A percentile compares a stretch with the other conserved stretches of the same genome.
Conservation (phyloP, 1,284 basidiomycete species). For the Mycena citricolor region DNA sequence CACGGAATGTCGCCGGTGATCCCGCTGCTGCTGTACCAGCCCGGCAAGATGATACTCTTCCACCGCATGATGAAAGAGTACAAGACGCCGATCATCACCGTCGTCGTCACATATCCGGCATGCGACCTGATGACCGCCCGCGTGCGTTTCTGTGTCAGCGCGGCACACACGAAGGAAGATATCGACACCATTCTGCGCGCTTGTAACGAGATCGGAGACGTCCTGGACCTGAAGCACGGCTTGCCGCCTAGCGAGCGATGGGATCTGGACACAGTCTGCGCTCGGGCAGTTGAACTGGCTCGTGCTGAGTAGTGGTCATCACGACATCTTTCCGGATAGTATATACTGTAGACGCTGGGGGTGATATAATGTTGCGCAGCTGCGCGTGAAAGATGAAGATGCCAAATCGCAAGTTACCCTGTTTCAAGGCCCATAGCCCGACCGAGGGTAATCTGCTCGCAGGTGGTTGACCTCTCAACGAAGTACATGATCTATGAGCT, state of each 20-base stretch:
- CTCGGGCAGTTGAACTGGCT: conserved; percentile 78
- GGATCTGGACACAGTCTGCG: conserved; percentile 78
- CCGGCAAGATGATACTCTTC: conserved; percentile 88
- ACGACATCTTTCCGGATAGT: no score
- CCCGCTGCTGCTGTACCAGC: conserved; percentile 91
- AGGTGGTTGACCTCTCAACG: no score
- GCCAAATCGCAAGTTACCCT: no score
- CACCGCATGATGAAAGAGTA: conserved; percentile 87
- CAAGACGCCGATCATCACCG: conserved; percentile 81
- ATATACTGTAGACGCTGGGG: no score
- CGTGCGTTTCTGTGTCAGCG: conserved; percentile 93
- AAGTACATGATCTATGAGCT: no score
- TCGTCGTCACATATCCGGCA: conserved; percentile 91
- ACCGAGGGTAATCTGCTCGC: no score
- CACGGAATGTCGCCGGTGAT: conserved; percentile 92
- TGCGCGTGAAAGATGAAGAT: no score
- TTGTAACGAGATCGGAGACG: conserved; percentile 89
- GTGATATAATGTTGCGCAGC: no score
- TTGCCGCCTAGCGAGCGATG: conserved; percentile 64
- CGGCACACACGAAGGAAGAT: conserved; percentile 96
- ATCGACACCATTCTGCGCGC: conserved; percentile 86
- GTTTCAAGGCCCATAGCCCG: no score
- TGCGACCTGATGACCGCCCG: conserved; percentile 89
- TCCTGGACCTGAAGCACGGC: conserved; percentile 85
- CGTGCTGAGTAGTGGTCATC: no score